These are phyloP conservation scores for Silene noctiflora DNA, from an alignment of 179 eudicot species.

Conservation along the genomic window DNA sequence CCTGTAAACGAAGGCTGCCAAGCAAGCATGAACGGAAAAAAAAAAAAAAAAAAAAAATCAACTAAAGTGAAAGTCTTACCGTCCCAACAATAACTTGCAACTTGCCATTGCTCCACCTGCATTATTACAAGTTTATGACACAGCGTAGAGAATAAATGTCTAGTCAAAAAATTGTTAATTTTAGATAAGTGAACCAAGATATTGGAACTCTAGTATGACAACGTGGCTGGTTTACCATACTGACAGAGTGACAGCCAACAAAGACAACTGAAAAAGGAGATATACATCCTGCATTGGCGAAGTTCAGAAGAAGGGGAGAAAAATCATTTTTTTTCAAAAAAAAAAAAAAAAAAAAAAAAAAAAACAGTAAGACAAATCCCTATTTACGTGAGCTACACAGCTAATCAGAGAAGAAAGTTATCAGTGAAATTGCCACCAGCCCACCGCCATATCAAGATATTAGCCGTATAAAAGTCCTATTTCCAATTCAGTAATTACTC, in stretches of 20 bases:
- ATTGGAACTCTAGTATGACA: not conserved
- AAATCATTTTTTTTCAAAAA: not conserved
- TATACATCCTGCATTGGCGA: not conserved
- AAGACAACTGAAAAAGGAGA: not conserved
- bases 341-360: no score
- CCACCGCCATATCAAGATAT: not conserved
- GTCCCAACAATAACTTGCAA: constrained; percentile 98
- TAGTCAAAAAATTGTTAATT: constrained; percentile 2
- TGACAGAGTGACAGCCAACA: not conserved
- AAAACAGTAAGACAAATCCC: no score
- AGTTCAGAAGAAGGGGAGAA: not conserved
- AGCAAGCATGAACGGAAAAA: not conserved
- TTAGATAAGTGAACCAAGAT: not conserved
- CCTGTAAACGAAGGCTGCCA: not conserved
- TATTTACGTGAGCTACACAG: no score
- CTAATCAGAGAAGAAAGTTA: no score
- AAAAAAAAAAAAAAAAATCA: not conserved
- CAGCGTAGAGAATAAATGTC: constrained; percentile 12
- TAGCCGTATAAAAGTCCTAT: not conserved
- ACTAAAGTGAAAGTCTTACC: constrained; percentile 41
- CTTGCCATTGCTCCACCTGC: constrained; percentile 90
- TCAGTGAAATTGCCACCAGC: not conserved
- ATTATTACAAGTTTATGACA: constrained; percentile 24
- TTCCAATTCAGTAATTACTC: not conserved
- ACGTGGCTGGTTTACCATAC: constrained; percentile 5